phyloP scores from a whole-genome alignment of 371 early-diverging fungal genomes.

The Mortierella sp. region DNA sequence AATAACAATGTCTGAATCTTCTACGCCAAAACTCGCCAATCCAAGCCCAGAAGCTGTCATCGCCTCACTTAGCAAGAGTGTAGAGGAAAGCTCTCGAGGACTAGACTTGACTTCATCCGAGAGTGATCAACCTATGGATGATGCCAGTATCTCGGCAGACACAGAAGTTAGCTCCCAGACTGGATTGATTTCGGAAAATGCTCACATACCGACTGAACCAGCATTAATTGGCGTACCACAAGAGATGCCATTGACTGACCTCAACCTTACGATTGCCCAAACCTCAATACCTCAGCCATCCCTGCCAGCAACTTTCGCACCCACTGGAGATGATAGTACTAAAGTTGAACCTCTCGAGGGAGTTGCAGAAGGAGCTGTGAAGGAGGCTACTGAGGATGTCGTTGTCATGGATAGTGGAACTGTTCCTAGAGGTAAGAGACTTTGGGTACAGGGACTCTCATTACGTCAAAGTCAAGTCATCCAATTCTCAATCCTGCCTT shows the following conservation, averaged over 20 bases:
- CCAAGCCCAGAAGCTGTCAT: constrained; percentile 15
- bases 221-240: neutral
- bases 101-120: neutral
- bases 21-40: constrained; percentile 9
- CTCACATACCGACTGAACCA: neutral
- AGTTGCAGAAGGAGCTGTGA: neutral
- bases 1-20: constrained; percentile 11
- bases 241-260: neutral
- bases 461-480: too few species aligned
- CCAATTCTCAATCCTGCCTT: neutral
- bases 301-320: neutral
- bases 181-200: neutral
- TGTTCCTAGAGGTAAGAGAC: constrained; percentile 3
- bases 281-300: constrained; percentile 9
- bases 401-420: constrained; percentile 21
- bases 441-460: neutral
- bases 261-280: neutral
- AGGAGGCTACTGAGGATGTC: constrained; percentile 8
- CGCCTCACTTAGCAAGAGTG: constrained; percentile 8
- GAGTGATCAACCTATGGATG: neutral
- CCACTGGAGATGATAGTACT: neutral
- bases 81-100: constrained; percentile 1
- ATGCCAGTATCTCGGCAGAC: neutral
- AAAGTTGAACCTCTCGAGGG: neutral
- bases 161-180: neutral